Conservation (phyloP, 1,139 yeast genomes). For the Trichomonascaceae sp. region DNA sequence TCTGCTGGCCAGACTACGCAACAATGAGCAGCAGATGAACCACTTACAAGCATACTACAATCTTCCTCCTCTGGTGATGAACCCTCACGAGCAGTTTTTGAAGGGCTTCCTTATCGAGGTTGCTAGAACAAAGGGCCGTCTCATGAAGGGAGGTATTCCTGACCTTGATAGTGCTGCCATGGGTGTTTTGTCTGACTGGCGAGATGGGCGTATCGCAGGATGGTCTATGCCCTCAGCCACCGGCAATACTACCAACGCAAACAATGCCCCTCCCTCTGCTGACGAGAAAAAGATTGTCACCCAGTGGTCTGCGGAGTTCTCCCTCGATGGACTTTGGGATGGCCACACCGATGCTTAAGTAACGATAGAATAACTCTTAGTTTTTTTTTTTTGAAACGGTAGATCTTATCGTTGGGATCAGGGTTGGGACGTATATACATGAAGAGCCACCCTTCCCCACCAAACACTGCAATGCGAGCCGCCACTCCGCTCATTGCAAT, state of each 20-base stretch:
- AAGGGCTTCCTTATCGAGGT: conserved; percentile 84
- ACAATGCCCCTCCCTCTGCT: conserved; percentile 16
- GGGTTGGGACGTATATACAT: too few relatives aligned
- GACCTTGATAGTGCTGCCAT: conserved; percentile 76
- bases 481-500: conserved; percentile 29
- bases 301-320: conserved; percentile 93
- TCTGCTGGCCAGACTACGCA: conserved; percentile 58
- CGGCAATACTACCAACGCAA: conserved; percentile 20
- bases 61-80: conserved; percentile 64
- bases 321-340: conserved; percentile 57
- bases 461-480: too few relatives aligned
- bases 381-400: too few relatives aligned
- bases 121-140: conserved; percentile 84
- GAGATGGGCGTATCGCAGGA: conserved; percentile 88
- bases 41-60: conserved; percentile 60
- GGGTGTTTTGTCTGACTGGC: conserved; percentile 85
- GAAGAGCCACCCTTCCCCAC: too few relatives aligned
- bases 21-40: conserved; percentile 50
- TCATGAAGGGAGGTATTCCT: conserved; percentile 89
- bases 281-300: conserved; percentile 74
- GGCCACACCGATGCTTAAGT: conserved; percentile 11
- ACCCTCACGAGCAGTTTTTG: conserved; percentile 25
- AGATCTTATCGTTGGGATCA: too few relatives aligned
- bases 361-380: too few relatives aligned
- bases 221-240: conserved; percentile 65